Conservation (phyloP, 768 basidiomycete genomes). For the Lanmaoa rubissima region DNA sequence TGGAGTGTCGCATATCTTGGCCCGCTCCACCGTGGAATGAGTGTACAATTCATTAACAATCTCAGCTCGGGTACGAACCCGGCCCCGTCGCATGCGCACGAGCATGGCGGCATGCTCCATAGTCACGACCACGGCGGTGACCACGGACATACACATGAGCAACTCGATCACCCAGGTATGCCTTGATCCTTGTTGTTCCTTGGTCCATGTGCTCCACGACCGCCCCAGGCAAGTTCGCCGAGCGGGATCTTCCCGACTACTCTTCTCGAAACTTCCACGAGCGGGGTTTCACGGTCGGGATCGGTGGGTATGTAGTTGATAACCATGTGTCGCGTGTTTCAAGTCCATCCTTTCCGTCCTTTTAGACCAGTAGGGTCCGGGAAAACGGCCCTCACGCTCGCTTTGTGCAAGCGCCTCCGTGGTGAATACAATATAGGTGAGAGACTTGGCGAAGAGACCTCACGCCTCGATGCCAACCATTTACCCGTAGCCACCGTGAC, state of each 20-base stretch:
- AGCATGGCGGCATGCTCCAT: constrained; percentile 36
- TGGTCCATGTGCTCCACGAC: neutral
- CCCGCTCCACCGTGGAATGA: constrained; percentile 38
- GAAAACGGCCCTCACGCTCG: constrained; percentile 92
- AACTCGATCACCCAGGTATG: constrained; percentile 83
- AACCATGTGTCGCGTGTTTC: neutral
- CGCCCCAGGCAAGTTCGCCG: constrained; percentile 77
- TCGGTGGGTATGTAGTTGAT: constrained; percentile 73
- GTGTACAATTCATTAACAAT: constrained; percentile 74
- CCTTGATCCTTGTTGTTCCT: neutral
- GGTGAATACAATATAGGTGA: constrained; percentile 88
- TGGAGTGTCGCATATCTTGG: neutral
- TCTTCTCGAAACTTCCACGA: constrained; percentile 81
- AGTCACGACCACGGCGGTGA: constrained; percentile 64
- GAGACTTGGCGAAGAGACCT: constrained; percentile 18
- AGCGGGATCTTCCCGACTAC: constrained; percentile 92
- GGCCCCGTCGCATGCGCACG: constrained; percentile 52
- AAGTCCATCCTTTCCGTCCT: neutral
- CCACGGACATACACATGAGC: constrained; percentile 95
- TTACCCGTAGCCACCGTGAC: constrained; percentile 77
- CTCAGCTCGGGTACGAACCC: constrained; percentile 41
- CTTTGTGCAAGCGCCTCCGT: constrained; percentile 79
- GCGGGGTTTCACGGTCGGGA: constrained; percentile 95
- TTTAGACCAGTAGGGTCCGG: constrained; percentile 94
- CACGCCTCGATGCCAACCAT: constrained; percentile 6